These are phyloP conservation scores for Agaricus subrufescens DNA, from an alignment of 768 basidiomycete species.

Conservation along the genomic window DNA sequence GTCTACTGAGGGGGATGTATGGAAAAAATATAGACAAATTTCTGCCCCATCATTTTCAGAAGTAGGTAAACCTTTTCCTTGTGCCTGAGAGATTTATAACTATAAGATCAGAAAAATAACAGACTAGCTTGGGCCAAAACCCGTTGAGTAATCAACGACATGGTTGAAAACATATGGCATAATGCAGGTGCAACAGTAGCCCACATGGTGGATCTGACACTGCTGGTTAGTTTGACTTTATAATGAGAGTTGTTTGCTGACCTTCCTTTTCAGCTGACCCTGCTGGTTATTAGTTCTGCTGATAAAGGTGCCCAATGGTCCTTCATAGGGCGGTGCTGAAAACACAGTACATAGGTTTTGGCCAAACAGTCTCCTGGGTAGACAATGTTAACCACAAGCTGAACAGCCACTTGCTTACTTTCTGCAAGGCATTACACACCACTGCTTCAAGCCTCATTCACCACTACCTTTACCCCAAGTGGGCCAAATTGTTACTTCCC, in stretches of 20 bases:
- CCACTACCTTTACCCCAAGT: conserved; percentile 34
- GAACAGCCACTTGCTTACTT: conserved; percentile 40
- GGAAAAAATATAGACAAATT: conserved; percentile 63
- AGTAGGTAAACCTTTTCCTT: conserved; percentile 28
- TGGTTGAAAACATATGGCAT: conserved; percentile 47
- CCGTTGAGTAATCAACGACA: conserved; percentile 32
- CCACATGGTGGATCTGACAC: conserved; percentile 48
- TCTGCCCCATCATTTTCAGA: conserved; percentile 64
- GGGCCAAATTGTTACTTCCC: conserved; percentile 30
- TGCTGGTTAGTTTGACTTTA: conserved; percentile 36
- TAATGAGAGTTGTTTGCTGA: background rate
- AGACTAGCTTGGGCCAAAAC: conserved; percentile 48
- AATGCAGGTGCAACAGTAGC: conserved; percentile 31
- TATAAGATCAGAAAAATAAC: conserved; percentile 33
- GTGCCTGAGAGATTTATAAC: background rate
- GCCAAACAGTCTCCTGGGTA: conserved; percentile 43
- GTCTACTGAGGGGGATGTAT: conserved; percentile 58
- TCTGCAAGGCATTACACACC: conserved; percentile 43
- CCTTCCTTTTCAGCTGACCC: conserved; percentile 39
- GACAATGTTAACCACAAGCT: conserved; percentile 30
- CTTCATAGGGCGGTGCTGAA: background rate
- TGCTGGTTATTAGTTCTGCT: conserved; percentile 52
- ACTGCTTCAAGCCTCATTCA: conserved; percentile 33
- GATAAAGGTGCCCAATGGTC: conserved; percentile 22
- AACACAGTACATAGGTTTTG: conserved; percentile 35